Percentiles rank a stretch among this genome's conserved stretches.
These are phyloP conservation scores for Aspergillus sojae DNA, from an alignment of 2,329 filamentous ascomycete species.

Conservation along the genomic window DNA sequence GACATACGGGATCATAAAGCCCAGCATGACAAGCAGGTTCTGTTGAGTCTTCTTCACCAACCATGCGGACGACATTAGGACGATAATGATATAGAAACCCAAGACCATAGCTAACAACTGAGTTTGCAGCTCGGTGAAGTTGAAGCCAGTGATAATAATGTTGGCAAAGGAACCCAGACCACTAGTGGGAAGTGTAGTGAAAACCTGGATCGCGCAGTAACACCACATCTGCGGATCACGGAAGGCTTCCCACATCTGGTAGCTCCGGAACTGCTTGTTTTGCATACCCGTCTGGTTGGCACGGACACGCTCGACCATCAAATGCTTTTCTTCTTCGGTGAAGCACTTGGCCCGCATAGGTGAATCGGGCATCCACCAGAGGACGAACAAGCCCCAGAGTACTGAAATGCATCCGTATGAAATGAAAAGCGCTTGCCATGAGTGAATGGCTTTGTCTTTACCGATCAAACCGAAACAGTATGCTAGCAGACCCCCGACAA, in stretches of 20 bases:
- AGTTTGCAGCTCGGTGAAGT: conserved; percentile 67
- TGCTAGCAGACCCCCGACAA: conserved; percentile 70
- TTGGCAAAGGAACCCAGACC: conserved; percentile 74
- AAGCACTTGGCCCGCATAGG: conserved; percentile 74
- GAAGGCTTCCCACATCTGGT: conserved; percentile 61
- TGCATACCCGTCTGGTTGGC: conserved; percentile 65
- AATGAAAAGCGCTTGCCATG: conserved; percentile 72
- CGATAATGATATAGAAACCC: conserved; percentile 72
- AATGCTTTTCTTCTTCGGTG: conserved; percentile 64
- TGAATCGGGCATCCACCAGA: conserved; percentile 67
- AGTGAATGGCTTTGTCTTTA: conserved; percentile 55
- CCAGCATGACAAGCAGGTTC: conserved; percentile 67
- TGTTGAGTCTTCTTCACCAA: conserved; percentile 70
- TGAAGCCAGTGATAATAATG: conserved; percentile 71
- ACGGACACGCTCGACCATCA: conserved; percentile 64
- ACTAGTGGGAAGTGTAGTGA: conserved; percentile 72
- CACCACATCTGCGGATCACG: conserved; percentile 68
- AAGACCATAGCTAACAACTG: conserved; percentile 74
- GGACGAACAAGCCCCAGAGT: conserved; percentile 66
- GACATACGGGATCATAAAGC: conserved; percentile 66
- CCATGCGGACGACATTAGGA: conserved; percentile 68
- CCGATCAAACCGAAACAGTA: conserved; percentile 57
- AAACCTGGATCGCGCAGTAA: conserved; percentile 67
- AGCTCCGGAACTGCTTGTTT: conserved; percentile 56
- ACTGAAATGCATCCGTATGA: conserved; percentile 66